Conservation (phyloP, 805 yeast species). For the Candida palmyrensis region DNA sequence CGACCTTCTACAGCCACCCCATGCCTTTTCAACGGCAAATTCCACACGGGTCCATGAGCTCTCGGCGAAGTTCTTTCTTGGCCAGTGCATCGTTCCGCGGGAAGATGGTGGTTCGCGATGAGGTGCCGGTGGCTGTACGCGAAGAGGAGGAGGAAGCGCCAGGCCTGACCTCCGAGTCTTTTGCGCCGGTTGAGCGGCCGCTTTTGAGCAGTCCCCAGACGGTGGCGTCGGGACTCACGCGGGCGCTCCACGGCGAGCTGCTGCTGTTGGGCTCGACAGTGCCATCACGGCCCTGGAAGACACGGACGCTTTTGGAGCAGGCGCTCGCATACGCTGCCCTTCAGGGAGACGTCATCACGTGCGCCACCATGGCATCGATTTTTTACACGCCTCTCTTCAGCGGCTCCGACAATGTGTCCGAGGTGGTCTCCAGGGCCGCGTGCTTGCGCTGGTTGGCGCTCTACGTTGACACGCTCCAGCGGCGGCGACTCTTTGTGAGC, state of each 20-base stretch:
- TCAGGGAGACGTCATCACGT: constrained; percentile 63
- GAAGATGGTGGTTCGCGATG: background rate
- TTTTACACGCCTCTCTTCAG: constrained; percentile 33
- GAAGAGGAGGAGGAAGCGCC: constrained; percentile 1
- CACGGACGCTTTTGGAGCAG: constrained; percentile 43
- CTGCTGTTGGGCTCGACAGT: too few species aligned
- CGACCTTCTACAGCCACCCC: constrained; percentile 2
- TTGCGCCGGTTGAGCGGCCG: too few species aligned
- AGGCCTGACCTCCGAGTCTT: too few species aligned
- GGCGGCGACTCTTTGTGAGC: constrained; percentile 47
- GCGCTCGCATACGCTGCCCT: constrained; percentile 49
- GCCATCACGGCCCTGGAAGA: constrained; percentile 66
- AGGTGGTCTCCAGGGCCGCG: constrained; percentile 18
- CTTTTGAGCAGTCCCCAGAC: too few species aligned
- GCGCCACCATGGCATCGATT: constrained; percentile 52
- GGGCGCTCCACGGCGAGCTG: too few species aligned
- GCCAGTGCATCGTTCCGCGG: background rate
- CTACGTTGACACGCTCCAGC: constrained; percentile 51
- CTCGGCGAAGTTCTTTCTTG: constrained; percentile 1
- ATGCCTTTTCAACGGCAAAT: background rate
- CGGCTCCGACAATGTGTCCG: constrained; percentile 22
- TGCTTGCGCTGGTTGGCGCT: constrained; percentile 52
- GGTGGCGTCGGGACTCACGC: too few species aligned
- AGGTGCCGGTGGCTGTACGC: background rate
- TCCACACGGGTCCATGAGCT: constrained; percentile 1